Evolutionary conservation across 2,329 filamentous ascomycete species (phyloP).

Genomic region (Penicillium sp.): DNA sequence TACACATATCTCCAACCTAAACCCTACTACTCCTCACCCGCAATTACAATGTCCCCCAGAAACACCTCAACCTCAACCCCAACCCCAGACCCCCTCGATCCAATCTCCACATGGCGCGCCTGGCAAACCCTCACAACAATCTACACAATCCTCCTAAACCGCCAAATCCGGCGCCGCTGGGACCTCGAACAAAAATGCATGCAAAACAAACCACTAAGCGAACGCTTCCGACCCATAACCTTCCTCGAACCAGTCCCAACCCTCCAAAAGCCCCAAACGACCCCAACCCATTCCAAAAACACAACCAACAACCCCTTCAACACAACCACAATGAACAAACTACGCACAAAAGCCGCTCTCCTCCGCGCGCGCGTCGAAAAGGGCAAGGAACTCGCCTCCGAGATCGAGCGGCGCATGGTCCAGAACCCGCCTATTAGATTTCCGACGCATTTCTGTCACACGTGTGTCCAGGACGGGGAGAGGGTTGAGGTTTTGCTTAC

Average conservation of each 20-base stretch:
- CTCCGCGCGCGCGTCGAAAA: constrained; percentile 26
- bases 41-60: not conserved
- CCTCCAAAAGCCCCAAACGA: constrained; percentile 9
- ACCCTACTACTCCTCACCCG: not conserved
- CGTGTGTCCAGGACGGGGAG: constrained; percentile 19
- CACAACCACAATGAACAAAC: not conserved
- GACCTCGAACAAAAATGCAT: constrained; percentile 21
- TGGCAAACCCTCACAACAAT: constrained; percentile 18
- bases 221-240: constrained; percentile 18
- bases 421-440: constrained; percentile 4
- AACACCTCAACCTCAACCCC: not conserved
- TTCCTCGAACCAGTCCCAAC: constrained; percentile 20
- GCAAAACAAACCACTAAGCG: constrained; percentile 6
- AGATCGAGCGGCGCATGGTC: constrained; percentile 23
- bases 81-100: constrained; percentile 3
- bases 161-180: constrained; percentile 22
- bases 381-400: constrained; percentile 23
- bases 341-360: constrained; percentile 11
- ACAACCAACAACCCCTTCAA: constrained; percentile 8
- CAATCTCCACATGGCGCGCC: constrained; percentile 21
- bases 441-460: constrained; percentile 27
- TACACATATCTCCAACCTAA: not conserved
- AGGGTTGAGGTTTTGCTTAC: constrained; percentile 18
- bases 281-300: not conserved
- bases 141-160: constrained; percentile 22